Percentiles rank a stretch among this genome's conserved stretches.
phyloP scores from a whole-genome alignment of 2,329 filamentous ascomycete genomes.

The Dissoconium aciculare region DNA sequence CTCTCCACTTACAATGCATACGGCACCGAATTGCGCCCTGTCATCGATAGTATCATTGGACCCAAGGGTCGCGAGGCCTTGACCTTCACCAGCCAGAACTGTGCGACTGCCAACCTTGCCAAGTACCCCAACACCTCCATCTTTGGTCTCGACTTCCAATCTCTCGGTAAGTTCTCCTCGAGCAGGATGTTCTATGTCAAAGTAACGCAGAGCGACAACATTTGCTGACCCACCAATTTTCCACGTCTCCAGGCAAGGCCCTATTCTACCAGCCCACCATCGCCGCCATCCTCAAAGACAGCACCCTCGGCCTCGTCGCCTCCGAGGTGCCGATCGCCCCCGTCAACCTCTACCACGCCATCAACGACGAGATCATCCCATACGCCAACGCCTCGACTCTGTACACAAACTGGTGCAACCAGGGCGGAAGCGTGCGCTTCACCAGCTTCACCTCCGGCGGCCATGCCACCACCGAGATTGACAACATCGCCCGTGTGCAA shows the following conservation, averaged over 20 bases:
- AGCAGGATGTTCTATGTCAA: background rate
- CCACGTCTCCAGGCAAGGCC: no score
- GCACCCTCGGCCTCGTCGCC: constrained; percentile 13
- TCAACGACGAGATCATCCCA: constrained; percentile 19
- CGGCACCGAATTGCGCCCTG: constrained; percentile 10
- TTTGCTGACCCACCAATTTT: no score
- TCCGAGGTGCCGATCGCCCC: constrained; percentile 17
- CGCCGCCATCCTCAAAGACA: constrained; percentile 8
- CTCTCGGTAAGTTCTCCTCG: no score
- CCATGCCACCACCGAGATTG: constrained; percentile 16
- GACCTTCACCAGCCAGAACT: constrained; percentile 12
- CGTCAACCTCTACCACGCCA: constrained; percentile 18
- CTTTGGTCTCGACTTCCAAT: constrained; percentile 10
- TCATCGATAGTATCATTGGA: constrained; percentile 12
- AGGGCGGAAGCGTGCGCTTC: constrained; percentile 17
- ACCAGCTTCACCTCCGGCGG: constrained; percentile 16
- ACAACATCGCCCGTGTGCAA: constrained; percentile 13
- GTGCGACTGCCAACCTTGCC: constrained; percentile 11
- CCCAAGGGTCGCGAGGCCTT: constrained; percentile 11
- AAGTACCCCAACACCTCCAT: constrained; percentile 14
- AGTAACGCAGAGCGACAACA: no score
- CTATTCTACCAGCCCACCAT: constrained; percentile 16
- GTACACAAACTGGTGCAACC: constrained; percentile 15
- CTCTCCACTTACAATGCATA: constrained; percentile 15
- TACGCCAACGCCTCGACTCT: constrained; percentile 17